Base-by-base conservation (phyloP, 2,329 filamentous ascomycete genomes). In the Arthrinium puccinioides region DNA sequence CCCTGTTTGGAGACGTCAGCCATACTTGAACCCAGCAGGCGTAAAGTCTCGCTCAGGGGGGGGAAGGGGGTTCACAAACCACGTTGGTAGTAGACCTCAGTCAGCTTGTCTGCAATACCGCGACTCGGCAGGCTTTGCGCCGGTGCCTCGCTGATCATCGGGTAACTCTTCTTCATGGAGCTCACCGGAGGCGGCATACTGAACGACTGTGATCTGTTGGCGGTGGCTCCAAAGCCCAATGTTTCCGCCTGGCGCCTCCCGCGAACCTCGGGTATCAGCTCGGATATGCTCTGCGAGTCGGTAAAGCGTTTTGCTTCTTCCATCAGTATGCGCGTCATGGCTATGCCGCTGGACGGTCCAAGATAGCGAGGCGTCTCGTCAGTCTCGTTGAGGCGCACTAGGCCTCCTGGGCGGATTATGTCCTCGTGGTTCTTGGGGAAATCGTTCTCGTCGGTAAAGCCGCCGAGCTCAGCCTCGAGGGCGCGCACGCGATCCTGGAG, bases 301-400 rank as follows among this genome's bases (percentile, higher is more conserved):
- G 88, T 94, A 53, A 90, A 94, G 45, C 88, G 83, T 64, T 95
- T 97, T 37, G 90, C 90, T 61, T 95, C 80, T 58, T 96, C 89
- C 84, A 98, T 96, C 9, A 98, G 82, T 48, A 97, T 72, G 21
- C 90, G 80, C 10, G 89, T 94, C 68, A 97, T 94, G 54, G 88
- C 87, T 52, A 96, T 95, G 42, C 90, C 92, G 58, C 90, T 97
- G 33, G 89, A 95, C 3, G 92, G 86, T 0, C 92, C 92, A 3
- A 98, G 69, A 56, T 92, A 97, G 44, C 90, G 85, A 13, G 86
- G 81, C 2, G 76, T 82, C 61, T 96, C 90, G 57, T 94, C 87
- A 39, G 82, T 81, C 51, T 90, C 86, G 52, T 84, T 81, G 36
- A 97, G 77, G 29, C 82, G 83, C 50, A 97, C 87, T 48, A 90